Base-by-base conservation (phyloP, 225 moss, liverwort and hornwort species). In the Physcomitrium patens region DNA sequence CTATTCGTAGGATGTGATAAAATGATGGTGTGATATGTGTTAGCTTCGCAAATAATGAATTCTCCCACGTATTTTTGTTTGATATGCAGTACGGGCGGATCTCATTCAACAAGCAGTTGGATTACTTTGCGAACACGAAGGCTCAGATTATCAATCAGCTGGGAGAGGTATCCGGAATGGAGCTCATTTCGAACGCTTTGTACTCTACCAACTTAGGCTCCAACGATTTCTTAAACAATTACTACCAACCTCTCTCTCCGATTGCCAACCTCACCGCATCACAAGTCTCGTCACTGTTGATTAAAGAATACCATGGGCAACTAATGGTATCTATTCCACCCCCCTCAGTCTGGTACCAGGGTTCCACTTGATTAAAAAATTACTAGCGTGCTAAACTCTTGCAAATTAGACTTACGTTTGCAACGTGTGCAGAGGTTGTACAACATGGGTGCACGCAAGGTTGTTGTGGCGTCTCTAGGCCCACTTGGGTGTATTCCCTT, bases 211-310 rank as follows among this genome's bases (percentile, higher is more conserved):
- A 89, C 22, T 86, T 93, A 0, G 93, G 96, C 5, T 89, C 90
- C 67, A 93, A 96, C 18, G 96, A 96, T 65, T 93, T 85, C 1
- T 28, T 96, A 72, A 91, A 91, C 79, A 93, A 86, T 77, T 83
- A 88, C 71, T 88, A 79, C 66, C 62, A 68, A 18, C 87, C 85
- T 14, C 53, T 85, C 7, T 84, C 85, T 5, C 85, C 87, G 0
- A 57, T 89, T 7, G 26, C 0, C 59, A 76, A 76, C 22, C 0
- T 80, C n/a, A 73, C 84, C 0, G 44, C 82, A 12, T 0, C 12
- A 0, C 51, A 85, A 10, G 16, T 86, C 20, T 63, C 83, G 12
- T 14, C 26, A 1, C 15, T 81, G 48, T 48, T 89, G 53, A 14
- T 83, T 64, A 16, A 6, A 7, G 70, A 78, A 5, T 86, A 85